These are phyloP conservation scores for Asterionellopsis glacialis DNA, from an alignment of 108 stramenopile genomes.

Conservation along the genomic window DNA sequence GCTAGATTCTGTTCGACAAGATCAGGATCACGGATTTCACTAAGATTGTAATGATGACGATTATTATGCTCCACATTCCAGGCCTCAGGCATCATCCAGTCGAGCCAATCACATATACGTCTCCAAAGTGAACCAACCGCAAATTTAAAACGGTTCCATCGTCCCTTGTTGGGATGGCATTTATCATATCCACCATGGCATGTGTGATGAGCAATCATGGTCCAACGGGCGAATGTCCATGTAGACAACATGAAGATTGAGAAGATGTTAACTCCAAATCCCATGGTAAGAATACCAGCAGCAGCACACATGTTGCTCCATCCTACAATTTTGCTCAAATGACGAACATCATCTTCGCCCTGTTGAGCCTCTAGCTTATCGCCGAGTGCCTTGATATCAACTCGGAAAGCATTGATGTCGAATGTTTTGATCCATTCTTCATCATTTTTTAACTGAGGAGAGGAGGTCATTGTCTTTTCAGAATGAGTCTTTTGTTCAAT, in stretches of 20 bases:
- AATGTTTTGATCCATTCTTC: constrained; percentile 80
- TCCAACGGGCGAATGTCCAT: constrained; percentile 76
- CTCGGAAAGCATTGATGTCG: constrained; percentile 72
- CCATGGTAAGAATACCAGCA: constrained; percentile 64
- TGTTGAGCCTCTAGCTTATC: constrained; percentile 70
- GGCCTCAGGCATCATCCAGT: constrained; percentile 90
- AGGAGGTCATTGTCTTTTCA: constrained; percentile 61
- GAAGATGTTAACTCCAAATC: constrained; percentile 42
- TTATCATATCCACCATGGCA: constrained; percentile 87
- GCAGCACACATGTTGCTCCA: constrained; percentile 73
- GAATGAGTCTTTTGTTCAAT: constrained; percentile 80
- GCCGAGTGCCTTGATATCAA: constrained; percentile 74
- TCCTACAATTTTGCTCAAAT: constrained; percentile 85
- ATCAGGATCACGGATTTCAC: constrained; percentile 81
- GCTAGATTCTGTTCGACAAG: constrained; percentile 81
- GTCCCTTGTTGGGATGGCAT: constrained; percentile 63
- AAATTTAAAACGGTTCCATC: constrained; percentile 77
- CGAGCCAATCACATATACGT: constrained; percentile 78
- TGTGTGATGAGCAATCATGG: constrained; percentile 88
- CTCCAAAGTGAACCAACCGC: constrained; percentile 59
- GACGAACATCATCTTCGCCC: constrained; percentile 78
- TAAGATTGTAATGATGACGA: constrained; percentile 83
- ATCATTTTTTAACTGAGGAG: constrained; percentile 28
- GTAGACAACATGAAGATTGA: constrained; percentile 56
- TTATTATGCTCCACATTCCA: constrained; percentile 95